Base-by-base conservation (phyloP, 2,329 filamentous ascomycete genomes). In the Penicillium sp. region DNA sequence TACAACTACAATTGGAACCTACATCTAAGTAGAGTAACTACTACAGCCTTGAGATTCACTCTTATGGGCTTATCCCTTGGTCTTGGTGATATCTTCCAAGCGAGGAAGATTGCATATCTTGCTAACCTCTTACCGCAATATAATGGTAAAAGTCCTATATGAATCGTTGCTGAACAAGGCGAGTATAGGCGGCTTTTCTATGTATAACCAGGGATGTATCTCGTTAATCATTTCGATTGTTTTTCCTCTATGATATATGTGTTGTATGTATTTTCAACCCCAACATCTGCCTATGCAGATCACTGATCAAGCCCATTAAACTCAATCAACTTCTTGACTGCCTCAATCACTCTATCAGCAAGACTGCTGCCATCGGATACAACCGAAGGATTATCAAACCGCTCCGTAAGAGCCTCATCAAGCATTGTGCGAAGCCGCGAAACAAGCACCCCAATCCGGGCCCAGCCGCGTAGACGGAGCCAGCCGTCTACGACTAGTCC, bases 401-500 rank as follows among this genome's bases (percentile, higher is more conserved):
- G 89, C 57, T 79, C 76, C 50, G 85, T 85, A 61, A 98, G 79
- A 53, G 94, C 76, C 57, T 84, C 81, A 72, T 98, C 93, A 47
- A 98, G 77, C 83, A 97, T 87, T 50, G 83, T 82, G 55, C 93
- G 78, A 57, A 98, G 70, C 54, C 91, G 77, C 40, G 85, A 87
- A 3, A 95, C 85, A 58, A 98, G 69, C 12, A 97, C 91, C 28
- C 91, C 93, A 55, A 98, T 93, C 41, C 93, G 80, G 1, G 93
- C 91, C 93, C 93, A 98, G 1, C 93, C 93, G 22, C 88, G 79
- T 29, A 98, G 72, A 32, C 80, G 69, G 31, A 97, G 74, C 93
- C 91, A 97, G 45, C 88, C 89, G 69, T 97, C 93, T 3, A 98
- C 87, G 3, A 96, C 74, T 17, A 98, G 72, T 0, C 93, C 93